These are phyloP conservation scores for Hyaloscypha bicolor DNA, from an alignment of 495 filamentous ascomycete species.

Conservation along the genomic window DNA sequence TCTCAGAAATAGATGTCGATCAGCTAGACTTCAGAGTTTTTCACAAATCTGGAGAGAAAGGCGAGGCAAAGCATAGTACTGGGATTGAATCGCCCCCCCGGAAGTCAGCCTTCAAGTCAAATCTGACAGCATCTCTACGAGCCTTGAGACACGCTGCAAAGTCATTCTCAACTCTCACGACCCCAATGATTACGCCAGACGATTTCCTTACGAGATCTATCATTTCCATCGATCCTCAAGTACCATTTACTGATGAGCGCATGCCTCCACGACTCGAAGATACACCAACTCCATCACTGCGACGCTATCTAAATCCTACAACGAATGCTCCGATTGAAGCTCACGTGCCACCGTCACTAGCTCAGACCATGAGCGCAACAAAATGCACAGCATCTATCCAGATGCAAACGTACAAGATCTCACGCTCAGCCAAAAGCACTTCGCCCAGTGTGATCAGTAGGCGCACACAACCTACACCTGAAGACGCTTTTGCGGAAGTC, in stretches of 20 bases:
- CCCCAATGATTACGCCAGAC: slow-evolving; percentile 76
- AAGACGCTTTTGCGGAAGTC: slow-evolving; percentile 28
- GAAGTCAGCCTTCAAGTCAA: slow-evolving; percentile 79
- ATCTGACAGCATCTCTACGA: slow-evolving; percentile 88
- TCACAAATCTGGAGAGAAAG: slow-evolving; percentile 32
- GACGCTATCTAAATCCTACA: slow-evolving; percentile 89
- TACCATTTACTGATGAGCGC: slow-evolving; percentile 83
- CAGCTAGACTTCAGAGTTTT: slow-evolving; percentile 51
- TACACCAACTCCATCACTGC: slow-evolving; percentile 80
- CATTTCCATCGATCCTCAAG: slow-evolving; percentile 68
- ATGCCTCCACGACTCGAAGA: slow-evolving; percentile 76
- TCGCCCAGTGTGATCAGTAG: slow-evolving; percentile 36
- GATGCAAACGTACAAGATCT: slow-evolving; percentile 78
- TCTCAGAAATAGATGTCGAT: slow-evolving; percentile 39
- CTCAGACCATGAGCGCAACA: slow-evolving; percentile 35
- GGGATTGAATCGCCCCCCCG: slow-evolving; percentile 38
- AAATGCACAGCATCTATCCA: slow-evolving; percentile 78
- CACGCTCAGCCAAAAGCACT: slow-evolving; percentile 45
- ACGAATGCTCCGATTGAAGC: slow-evolving; percentile 68
- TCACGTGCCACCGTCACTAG: slow-evolving; percentile 44
- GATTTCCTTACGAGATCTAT: slow-evolving; percentile 88
- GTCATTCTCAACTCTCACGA: slow-evolving; percentile 75
- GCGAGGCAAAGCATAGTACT: slow-evolving; percentile 39
- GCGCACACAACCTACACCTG: slow-evolving; percentile 29
- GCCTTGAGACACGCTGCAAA: slow-evolving; percentile 84